These are phyloP conservation scores for Trametes elegans DNA, from an alignment of 768 basidiomycete genomes.

Conservation along the genomic window DNA sequence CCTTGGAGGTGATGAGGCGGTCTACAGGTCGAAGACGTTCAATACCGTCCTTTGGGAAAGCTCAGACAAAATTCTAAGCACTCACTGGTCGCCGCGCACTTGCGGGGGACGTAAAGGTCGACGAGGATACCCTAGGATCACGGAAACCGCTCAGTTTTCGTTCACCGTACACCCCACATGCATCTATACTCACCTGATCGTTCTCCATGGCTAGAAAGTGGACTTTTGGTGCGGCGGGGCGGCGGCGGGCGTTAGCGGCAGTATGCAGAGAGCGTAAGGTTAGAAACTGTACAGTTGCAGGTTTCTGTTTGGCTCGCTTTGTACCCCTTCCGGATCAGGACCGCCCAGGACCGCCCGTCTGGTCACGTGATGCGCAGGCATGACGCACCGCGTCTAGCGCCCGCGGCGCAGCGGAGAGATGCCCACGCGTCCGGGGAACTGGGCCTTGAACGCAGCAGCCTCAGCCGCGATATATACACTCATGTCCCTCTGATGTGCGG, in stretches of 20 bases:
- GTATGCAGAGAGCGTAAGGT: constrained; percentile 26
- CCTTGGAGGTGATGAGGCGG: constrained; percentile 98
- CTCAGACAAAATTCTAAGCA: background rate
- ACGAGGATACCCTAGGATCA: constrained; percentile 85
- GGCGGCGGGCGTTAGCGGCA: constrained; percentile 21
- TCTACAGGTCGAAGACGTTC: constrained; percentile 44
- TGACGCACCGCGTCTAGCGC: constrained; percentile 21
- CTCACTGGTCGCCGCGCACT: constrained; percentile 96
- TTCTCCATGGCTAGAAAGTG: constrained; percentile 70
- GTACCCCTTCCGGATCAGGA: constrained; percentile 10
- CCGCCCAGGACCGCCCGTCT: background rate
- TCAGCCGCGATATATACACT: constrained; percentile 4
- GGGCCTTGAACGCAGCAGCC: constrained; percentile 13
- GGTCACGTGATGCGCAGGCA: constrained; percentile 16
- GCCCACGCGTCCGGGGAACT: background rate
- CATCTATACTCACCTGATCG: constrained; percentile 64
- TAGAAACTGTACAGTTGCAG: constrained; percentile 33
- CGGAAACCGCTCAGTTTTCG: constrained; percentile 5
- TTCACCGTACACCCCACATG: background rate
- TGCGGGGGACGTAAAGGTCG: constrained; percentile 99
- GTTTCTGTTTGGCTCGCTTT: constrained; percentile 21
- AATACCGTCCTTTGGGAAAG: background rate
- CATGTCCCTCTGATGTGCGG: constrained; percentile 21
- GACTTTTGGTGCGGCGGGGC: constrained; percentile 21
- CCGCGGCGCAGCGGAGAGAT: constrained; percentile 16